These are phyloP conservation scores for Magnolia sinica DNA, from an alignment of 164 flowering plant species.

Conservation along the genomic window DNA sequence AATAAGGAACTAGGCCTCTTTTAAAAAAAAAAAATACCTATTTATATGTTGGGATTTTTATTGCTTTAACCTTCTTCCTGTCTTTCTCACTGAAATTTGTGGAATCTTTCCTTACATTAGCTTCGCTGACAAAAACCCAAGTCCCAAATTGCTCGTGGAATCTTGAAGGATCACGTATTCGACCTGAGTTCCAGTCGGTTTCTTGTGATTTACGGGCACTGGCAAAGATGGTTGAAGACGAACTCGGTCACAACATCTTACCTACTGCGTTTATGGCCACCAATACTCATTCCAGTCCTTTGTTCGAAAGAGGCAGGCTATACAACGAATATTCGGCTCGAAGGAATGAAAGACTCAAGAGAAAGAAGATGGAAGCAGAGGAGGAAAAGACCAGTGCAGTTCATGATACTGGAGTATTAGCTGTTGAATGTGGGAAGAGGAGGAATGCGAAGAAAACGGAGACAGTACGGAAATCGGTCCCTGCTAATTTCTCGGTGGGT, in stretches of 20 bases:
- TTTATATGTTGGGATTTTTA: neutral
- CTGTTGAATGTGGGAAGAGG: slow-evolving; percentile 52
- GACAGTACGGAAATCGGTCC: slow-evolving; percentile 51
- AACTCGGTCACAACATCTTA: slow-evolving; percentile 29
- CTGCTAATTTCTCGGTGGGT: slow-evolving; percentile 31
- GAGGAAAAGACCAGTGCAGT: slow-evolving; percentile 26
- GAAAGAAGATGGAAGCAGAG: slow-evolving; percentile 50
- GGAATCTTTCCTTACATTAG: slow-evolving; percentile 22
- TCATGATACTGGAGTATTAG: slow-evolving; percentile 43
- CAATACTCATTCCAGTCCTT: slow-evolving; percentile 22
- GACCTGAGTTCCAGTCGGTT: slow-evolving; percentile 55
- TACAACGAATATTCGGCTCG: slow-evolving; percentile 77
- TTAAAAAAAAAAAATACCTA: neutral
- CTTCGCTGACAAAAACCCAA: slow-evolving; percentile 44
- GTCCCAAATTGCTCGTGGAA: slow-evolving; percentile 18
- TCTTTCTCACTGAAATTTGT: neutral
- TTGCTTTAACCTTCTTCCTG: neutral
- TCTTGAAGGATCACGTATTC: slow-evolving; percentile 32
- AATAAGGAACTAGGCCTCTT: no score
- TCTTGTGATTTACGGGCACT: slow-evolving; percentile 58
- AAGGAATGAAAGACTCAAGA: slow-evolving; percentile 80
- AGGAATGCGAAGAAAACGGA: slow-evolving; percentile 49
- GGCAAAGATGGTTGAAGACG: slow-evolving; percentile 57
- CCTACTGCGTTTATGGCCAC: neutral
- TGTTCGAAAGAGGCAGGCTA: slow-evolving; percentile 74